Evolutionary conservation across 2,329 filamentous ascomycete genomes (phyloP).

Genomic region (Ophiostoma sp.): DNA sequence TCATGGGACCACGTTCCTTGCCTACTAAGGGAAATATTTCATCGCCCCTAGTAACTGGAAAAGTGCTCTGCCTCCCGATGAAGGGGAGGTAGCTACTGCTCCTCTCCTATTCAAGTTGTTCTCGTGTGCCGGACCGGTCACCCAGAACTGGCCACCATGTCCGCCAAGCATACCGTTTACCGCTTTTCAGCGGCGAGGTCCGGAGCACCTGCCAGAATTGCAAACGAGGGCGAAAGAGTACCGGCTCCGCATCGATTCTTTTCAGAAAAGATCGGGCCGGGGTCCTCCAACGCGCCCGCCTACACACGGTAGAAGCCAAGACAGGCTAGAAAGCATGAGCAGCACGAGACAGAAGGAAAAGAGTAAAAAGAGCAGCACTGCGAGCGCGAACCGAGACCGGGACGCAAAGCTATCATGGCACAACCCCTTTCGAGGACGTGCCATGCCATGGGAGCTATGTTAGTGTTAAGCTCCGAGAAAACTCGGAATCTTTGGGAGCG

Average conservation of each 20-base stretch:
- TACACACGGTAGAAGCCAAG: neutral
- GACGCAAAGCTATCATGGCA: conserved; percentile 8
- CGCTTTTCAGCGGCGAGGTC: conserved; percentile 54
- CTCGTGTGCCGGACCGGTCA: conserved; percentile 48
- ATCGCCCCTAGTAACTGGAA: conserved; percentile 54
- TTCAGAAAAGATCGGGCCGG: conserved; percentile 1
- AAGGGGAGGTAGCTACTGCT: conserved; percentile 21
- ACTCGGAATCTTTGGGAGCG: conserved; percentile 77
- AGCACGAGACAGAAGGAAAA: neutral
- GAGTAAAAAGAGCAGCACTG: neutral
- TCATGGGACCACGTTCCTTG: conserved; percentile 69
- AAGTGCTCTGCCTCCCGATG: conserved; percentile 39
- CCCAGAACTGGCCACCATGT: conserved; percentile 34
- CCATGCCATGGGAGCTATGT: conserved; percentile 52
- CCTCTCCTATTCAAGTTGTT: conserved; percentile 31
- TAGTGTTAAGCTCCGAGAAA: conserved; percentile 97
- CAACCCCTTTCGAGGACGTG: neutral
- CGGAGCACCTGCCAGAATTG: conserved; percentile 25
- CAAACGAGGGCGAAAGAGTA: conserved; percentile 19
- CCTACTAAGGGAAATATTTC: conserved; percentile 41
- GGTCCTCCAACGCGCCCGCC: neutral
- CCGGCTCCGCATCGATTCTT: neutral
- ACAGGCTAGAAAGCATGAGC: conserved; percentile 7
- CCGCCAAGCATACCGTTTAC: conserved; percentile 34
- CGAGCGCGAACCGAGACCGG: conserved; percentile 7